Base-by-base conservation (phyloP, 176 grass and related monocot species). In the Zoysia japonica region DNA sequence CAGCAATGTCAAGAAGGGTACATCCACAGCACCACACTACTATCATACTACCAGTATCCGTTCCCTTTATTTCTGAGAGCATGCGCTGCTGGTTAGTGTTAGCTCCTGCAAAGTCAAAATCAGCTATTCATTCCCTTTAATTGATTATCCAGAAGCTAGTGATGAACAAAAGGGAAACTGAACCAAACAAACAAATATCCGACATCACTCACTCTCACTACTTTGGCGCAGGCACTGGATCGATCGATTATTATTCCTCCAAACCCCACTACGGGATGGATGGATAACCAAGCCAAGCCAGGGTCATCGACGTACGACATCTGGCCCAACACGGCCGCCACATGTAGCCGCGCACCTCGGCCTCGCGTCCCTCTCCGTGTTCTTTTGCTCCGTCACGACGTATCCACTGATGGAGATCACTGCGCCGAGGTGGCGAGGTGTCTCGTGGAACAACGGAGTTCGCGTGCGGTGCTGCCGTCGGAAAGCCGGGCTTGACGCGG, bases 401-500 rank as follows among this genome's bases (percentile, higher is more conserved):
- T 28, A 28, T 28, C 8, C 35, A 4, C 14, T 8, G 15, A 10
- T 66, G 46, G 28, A 19, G n/a, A 43, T 35, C 48, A 1, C 17
- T 39, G 53, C 85, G 82, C 28, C 28, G 28, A 28, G 28, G 83
- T 80, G 60, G 40, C 11, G 5, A 9, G 28, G 40, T 53, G 72
- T 56, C 47, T 67, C 80, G 85, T 88, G 86, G 80, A 67, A 17
- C 50, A 74, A 83, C 80, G 44, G 74, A 83, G 60, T 78, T 83
- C 74, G 59, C 79, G 43, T 47, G 59, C 19, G 6, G 60, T 47
- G 6, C 1, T 74, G 85, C 76, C 72, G 78, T 83, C 80, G 80
- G 74, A 83, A 88, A 83, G 72, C 77, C 2, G 40, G 67, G 3
- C 14, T 52, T 79, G 86, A 83, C 80, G 61, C 42, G 42, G 68